A percentile compares a stretch with the other conserved stretches of the same genome.
phyloP scores from a whole-genome alignment of 371 early-diverging fungal genomes.

The Dichotomocladium elegans region DNA sequence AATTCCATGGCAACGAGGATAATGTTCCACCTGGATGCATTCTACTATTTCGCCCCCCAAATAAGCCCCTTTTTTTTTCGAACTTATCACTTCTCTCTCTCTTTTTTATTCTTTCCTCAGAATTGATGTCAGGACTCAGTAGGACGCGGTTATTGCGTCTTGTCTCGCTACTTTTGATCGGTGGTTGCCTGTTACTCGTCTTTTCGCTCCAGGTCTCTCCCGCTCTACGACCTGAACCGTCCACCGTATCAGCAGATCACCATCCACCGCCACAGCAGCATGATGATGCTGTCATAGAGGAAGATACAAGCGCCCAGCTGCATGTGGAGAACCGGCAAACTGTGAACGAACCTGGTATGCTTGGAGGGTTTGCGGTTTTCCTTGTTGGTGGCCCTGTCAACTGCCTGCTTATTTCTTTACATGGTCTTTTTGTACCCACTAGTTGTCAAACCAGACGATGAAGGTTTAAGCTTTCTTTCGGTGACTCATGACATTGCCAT shows the following conservation, averaged over 20 bases:
- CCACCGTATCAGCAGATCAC: neutral
- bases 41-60: too few species aligned
- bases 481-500: slow-evolving; percentile 22
- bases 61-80: too few species aligned
- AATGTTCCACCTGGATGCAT: too few species aligned
- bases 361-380: too few species aligned
- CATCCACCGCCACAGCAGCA: neutral
- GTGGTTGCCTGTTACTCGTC: neutral
- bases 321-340: neutral
- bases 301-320: neutral
- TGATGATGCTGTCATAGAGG: neutral
- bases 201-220: neutral
- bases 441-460: slow-evolving; percentile 5
- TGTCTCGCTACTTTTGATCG: neutral
- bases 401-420: neutral
- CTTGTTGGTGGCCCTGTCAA: too few species aligned
- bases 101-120: neutral
- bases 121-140: neutral
- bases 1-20: too few species aligned
- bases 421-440: neutral
- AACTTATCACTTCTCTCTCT: neutral
- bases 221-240: neutral
- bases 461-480: slow-evolving; percentile 7
- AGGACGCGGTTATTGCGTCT: neutral
- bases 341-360: slow-evolving; percentile 8